Percentiles rank a stretch among this genome's conserved stretches.
Conservation (phyloP, 2,329 filamentous ascomycete species). For the Penicillium sp. region DNA sequence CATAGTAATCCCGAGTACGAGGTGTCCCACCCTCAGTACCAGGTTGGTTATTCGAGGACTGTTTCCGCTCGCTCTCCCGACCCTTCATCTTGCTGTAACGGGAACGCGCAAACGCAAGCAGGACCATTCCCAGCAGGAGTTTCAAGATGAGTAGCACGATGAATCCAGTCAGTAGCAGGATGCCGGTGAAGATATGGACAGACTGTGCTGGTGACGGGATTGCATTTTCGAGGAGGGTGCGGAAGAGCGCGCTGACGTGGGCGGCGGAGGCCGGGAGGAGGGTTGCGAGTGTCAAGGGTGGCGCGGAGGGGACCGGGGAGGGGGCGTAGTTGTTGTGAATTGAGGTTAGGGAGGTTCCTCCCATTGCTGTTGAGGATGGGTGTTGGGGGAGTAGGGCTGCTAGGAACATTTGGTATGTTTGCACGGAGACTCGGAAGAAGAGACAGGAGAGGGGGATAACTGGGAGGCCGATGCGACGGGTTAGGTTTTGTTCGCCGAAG, state of each 20-base stretch:
- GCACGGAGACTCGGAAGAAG: conserved; percentile 89
- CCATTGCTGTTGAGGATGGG: conserved; percentile 46
- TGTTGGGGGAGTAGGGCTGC: conserved; percentile 80
- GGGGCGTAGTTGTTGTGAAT: conserved; percentile 53
- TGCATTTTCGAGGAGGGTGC: conserved; percentile 42
- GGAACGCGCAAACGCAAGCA: conserved; percentile 75
- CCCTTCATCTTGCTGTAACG: conserved; percentile 80
- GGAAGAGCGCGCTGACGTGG: conserved; percentile 40
- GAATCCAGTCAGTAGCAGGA: conserved; percentile 82
- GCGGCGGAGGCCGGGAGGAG: conserved; percentile 57
- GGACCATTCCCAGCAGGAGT: conserved; percentile 80
- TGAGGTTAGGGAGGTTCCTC: conserved; percentile 42
- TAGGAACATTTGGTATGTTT: conserved; percentile 98
- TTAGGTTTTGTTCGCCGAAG: conserved; percentile 86
- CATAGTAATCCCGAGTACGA: conserved; percentile 51
- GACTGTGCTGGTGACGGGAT: conserved; percentile 45
- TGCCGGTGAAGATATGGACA: conserved; percentile 60
- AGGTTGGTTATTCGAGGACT: not conserved
- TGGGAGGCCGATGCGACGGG: conserved; percentile 82
- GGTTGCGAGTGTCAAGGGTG: conserved; percentile 58
- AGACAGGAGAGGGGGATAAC: conserved; percentile 89
- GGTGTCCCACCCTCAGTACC: conserved; percentile 18
- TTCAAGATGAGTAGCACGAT: conserved; percentile 82
- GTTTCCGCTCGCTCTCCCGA: conserved; percentile 49
- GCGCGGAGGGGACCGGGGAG: conserved; percentile 66